Base-by-base conservation (phyloP, 805 yeast genomes). In the Starmerella bombi region DNA sequence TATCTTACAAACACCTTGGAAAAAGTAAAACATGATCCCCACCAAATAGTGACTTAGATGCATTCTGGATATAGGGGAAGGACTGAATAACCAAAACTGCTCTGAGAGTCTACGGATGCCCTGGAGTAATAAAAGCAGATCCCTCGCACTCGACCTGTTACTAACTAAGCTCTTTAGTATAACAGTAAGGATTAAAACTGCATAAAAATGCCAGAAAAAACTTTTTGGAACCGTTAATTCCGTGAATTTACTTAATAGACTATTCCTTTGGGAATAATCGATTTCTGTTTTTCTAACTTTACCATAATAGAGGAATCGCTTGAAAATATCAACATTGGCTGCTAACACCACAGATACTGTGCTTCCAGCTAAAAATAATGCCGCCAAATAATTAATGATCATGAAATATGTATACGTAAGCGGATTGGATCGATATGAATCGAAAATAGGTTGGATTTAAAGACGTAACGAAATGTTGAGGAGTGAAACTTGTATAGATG, bases 21-120 rank as follows among this genome's bases (percentile, higher is more conserved):
- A 22, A 1, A 43, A 8, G 37, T 78, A 78, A 54, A 71, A 77
- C 9, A 55, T 50, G 3, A 72, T 22, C 0, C 86, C 86, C 3
- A 69, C 73, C 1, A 72, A 12, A 50, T 76, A 78, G 51, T 78
- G 84, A 12, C 68, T 56, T 10, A 74, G 28, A 48, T 77, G 77
- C 54, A 78, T 77, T 16, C 61, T 60, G 1, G 80, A 61, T 1
- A 45, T 50, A 5, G 59, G 34, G 22, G 68, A 59, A 45, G 28
- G 3, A 3, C 63, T 64, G 32, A 65, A 62, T 15, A 76, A 59
- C 37, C 40, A 57, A 2, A 57, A 35, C 48, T 75, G 68, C 51
- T 78, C 86, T 33, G 52, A 56, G 2, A 62, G 41, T 32, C 86
- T 57, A 40, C 82, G 57, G 1, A 52, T 8, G 2, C 72, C 67